A percentile compares a stretch with the other conserved stretches of the same genome.
phyloP scores from a whole-genome alignment of 1,139 yeast species.

The Groenewaldozyma auringiensis region DNA sequence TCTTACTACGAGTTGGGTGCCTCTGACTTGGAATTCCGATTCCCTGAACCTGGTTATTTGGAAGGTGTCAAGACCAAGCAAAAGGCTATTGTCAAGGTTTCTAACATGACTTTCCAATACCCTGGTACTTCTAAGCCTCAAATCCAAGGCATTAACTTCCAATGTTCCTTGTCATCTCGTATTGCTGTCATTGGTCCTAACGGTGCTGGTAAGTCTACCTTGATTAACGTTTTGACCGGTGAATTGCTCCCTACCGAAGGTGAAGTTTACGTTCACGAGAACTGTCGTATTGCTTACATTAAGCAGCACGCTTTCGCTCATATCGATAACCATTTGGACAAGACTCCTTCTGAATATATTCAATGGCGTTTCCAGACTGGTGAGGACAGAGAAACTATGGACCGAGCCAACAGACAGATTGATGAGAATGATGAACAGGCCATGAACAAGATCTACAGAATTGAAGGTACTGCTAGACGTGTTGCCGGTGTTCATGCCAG shows the following conservation, averaged over 20 bases:
- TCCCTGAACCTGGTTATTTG: constrained; percentile 99
- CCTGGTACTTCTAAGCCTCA: constrained; percentile 98
- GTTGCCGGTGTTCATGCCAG: constrained; percentile 91
- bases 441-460: constrained; percentile 98
- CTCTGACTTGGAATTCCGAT: constrained; percentile 87
- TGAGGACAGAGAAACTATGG: constrained; percentile 99
- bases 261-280: constrained; percentile 99
- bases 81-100: constrained; percentile 97
- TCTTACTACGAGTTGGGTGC: constrained; percentile 98
- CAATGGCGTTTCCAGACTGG: constrained; percentile 99
- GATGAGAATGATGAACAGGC: constrained; percentile 95
- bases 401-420: constrained; percentile 98
- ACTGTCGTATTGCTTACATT: constrained; percentile 99
- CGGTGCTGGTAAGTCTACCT: constrained; percentile 99
- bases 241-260: constrained; percentile 96
- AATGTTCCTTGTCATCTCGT: constrained; percentile 97
- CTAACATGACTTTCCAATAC: constrained; percentile 96
- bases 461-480: constrained; percentile 98
- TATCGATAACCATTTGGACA: constrained; percentile 96
- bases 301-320: constrained; percentile 99
- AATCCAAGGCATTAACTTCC: constrained; percentile 84
- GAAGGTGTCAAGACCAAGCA: constrained; percentile 99
- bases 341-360: constrained; percentile 98
- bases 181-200: constrained; percentile 99
- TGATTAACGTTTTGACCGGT: constrained; percentile 98